phyloP scores from a whole-genome alignment of 2,329 filamentous ascomycete species.

The Neofusicoccum laricinum region DNA sequence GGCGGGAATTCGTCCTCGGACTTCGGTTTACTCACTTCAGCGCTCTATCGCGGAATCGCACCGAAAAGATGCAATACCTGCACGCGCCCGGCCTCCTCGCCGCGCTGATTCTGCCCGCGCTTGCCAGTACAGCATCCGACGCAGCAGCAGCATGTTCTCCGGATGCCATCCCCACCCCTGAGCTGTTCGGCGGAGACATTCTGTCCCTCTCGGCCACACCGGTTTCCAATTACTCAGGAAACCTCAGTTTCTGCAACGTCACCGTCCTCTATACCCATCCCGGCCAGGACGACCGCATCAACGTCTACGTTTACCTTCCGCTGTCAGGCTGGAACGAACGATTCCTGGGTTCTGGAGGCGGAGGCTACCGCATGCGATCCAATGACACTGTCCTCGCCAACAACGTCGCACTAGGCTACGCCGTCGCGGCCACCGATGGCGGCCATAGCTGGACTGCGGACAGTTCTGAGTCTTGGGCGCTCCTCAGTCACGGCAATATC shows the following conservation, averaged over 20 bases:
- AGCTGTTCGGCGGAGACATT: not conserved
- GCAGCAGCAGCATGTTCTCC: not conserved
- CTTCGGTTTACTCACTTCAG: not conserved
- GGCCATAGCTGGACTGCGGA: not conserved
- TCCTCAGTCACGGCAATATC: slow-evolving; percentile 13
- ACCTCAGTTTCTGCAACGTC: slow-evolving; percentile 32
- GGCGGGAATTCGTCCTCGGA: not conserved
- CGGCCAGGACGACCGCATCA: slow-evolving; percentile 32
- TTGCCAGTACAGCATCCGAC: not conserved
- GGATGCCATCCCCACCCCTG: not conserved
- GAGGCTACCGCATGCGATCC: slow-evolving; percentile 18
- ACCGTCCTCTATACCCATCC: slow-evolving; percentile 39
- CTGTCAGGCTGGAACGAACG: slow-evolving; percentile 24
- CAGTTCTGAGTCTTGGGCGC: slow-evolving; percentile 18
- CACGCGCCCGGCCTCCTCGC: not conserved
- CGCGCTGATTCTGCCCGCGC: not conserved
- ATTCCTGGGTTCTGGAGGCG: slow-evolving; percentile 22
- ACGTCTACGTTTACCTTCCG: slow-evolving; percentile 33
- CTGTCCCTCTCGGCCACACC: slow-evolving; percentile 3
- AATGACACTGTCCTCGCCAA: not conserved
- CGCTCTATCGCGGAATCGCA: not conserved
- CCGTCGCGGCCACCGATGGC: not conserved
- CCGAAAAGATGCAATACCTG: not conserved
- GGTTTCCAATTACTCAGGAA: not conserved
- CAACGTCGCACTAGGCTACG: not conserved